Evolutionary conservation across 192 early-diverging fungal species (phyloP).

Genomic region (Entophlyctis luteolus): DNA sequence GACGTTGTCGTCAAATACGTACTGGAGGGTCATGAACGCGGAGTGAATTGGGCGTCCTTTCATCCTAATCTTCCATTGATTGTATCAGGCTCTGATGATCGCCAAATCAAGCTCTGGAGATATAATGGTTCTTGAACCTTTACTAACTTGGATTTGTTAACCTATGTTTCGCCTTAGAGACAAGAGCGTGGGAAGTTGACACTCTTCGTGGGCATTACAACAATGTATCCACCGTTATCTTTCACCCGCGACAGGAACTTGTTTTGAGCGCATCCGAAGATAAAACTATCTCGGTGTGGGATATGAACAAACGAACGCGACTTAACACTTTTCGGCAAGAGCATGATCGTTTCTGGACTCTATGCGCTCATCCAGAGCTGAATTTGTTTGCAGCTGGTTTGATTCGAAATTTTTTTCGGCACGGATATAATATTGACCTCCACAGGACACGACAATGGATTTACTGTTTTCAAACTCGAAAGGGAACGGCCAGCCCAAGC

Average conservation of each 20-base stretch:
- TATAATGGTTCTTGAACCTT: conserved; percentile 74
- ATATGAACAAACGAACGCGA: conserved; percentile 89
- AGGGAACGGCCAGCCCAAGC: conserved; percentile 90
- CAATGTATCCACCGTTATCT: conserved; percentile 89
- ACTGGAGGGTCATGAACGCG: conserved; percentile 93
- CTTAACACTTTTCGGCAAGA: conserved; percentile 96
- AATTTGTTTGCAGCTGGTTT: conserved; percentile 96
- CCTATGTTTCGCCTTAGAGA: conserved; percentile 68
- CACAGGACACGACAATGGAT: conserved; percentile 88
- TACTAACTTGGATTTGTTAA: not conserved
- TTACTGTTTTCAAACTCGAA: conserved; percentile 98
- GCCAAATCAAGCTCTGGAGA: conserved; percentile 97
- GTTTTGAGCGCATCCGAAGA: conserved; percentile 93
- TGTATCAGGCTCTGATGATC: conserved; percentile 95
- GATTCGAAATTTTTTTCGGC: not conserved
- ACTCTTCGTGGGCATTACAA: conserved; percentile 98
- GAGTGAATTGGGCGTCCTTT: conserved; percentile 97
- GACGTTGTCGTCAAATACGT: conserved; percentile 98
- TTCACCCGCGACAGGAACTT: conserved; percentile 94
- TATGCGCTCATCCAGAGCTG: conserved; percentile 93
- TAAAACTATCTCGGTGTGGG: conserved; percentile 98
- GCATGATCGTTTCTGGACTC: conserved; percentile 94
- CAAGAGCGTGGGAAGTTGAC: conserved; percentile 99
- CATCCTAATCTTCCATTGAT: conserved; percentile 95
- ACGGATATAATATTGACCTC: not conserved